phyloP scores from a whole-genome alignment of 805 yeast genomes.

The Torulaspora franciscae region DNA sequence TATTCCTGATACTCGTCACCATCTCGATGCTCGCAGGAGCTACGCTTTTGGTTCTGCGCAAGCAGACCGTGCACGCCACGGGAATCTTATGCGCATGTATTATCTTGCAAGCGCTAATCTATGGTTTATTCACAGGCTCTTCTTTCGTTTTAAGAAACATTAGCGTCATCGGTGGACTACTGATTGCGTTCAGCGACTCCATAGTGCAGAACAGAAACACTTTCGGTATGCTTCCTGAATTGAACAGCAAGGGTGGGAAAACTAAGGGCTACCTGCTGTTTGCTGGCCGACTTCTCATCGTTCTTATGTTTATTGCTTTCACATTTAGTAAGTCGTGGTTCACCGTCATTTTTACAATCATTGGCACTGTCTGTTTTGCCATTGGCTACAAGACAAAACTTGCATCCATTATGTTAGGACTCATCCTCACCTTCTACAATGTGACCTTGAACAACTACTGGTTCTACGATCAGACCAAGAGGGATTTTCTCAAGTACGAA shows the following conservation, averaged over 20 bases:
- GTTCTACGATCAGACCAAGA: slow-evolving; percentile 62
- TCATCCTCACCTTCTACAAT: slow-evolving; percentile 71
- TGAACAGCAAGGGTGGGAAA: slow-evolving; percentile 54
- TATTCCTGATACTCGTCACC: slow-evolving; percentile 63
- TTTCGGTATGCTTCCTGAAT: slow-evolving; percentile 46
- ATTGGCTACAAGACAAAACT: slow-evolving; percentile 91
- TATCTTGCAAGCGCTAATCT: slow-evolving; percentile 75
- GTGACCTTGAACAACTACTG: slow-evolving; percentile 82
- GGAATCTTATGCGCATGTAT: slow-evolving; percentile 65
- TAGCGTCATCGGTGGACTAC: slow-evolving; percentile 86
- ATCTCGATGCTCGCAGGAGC: slow-evolving; percentile 70
- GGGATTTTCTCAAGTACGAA: slow-evolving; percentile 88
- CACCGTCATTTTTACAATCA: slow-evolving; percentile 55
- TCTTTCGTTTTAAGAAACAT: slow-evolving; percentile 80
- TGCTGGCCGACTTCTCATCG: slow-evolving; percentile 83
- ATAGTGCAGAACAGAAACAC: slow-evolving; percentile 67
- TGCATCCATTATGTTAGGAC: slow-evolving; percentile 66
- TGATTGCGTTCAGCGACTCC: slow-evolving; percentile 82
- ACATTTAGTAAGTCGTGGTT: slow-evolving; percentile 72
- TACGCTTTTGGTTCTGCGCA: slow-evolving; percentile 62
- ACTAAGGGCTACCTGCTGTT: slow-evolving; percentile 72
- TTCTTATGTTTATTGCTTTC: slow-evolving; percentile 79
- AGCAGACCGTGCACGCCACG: slow-evolving; percentile 65
- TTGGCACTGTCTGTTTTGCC: slow-evolving; percentile 74
- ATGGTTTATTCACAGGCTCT: slow-evolving; percentile 79